Percentiles rank a stretch among this genome's conserved stretches.
Conservation (phyloP, 2,329 filamentous ascomycete genomes). For the Arthroderma uncinatum region DNA sequence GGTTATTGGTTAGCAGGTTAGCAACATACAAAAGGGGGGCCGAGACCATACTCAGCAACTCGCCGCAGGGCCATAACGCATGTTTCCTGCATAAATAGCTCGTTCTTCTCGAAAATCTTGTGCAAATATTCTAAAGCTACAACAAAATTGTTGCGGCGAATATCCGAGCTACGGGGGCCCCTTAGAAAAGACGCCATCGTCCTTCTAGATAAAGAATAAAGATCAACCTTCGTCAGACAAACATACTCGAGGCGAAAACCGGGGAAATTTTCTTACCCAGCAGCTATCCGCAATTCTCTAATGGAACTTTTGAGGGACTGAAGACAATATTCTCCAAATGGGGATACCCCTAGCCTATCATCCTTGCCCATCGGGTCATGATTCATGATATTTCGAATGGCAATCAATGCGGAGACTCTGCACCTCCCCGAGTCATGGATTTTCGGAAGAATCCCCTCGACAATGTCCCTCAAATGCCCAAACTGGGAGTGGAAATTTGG, state of each 20-base stretch:
- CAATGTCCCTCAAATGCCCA: slow-evolving; percentile 32
- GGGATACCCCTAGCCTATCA: slow-evolving; percentile 56
- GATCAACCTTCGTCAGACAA: slow-evolving; percentile 13
- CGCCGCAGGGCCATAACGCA: slow-evolving; percentile 79
- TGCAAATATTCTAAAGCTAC: slow-evolving; percentile 61
- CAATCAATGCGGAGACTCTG: slow-evolving; percentile 60
- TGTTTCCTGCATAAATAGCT: slow-evolving; percentile 63
- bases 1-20: slow-evolving; percentile 11
- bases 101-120: slow-evolving; percentile 57
- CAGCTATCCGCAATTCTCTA: slow-evolving; percentile 72
- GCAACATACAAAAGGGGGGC: background rate
- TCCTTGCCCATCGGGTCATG: slow-evolving; percentile 52
- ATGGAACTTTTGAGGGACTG: slow-evolving; percentile 71
- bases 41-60: slow-evolving; percentile 51
- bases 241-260: background rate
- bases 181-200: slow-evolving; percentile 57
- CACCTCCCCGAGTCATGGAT: slow-evolving; percentile 44
- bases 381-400: slow-evolving; percentile 56
- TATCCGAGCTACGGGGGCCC: slow-evolving; percentile 35
- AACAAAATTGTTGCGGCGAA: slow-evolving; percentile 54
- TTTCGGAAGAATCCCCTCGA: slow-evolving; percentile 32
- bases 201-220: slow-evolving; percentile 36
- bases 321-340: slow-evolving; percentile 68
- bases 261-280: slow-evolving; percentile 42
- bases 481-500: slow-evolving; percentile 18